phyloP scores from a whole-genome alignment of 2,329 filamentous ascomycete genomes.

The Penicillium sp. region DNA sequence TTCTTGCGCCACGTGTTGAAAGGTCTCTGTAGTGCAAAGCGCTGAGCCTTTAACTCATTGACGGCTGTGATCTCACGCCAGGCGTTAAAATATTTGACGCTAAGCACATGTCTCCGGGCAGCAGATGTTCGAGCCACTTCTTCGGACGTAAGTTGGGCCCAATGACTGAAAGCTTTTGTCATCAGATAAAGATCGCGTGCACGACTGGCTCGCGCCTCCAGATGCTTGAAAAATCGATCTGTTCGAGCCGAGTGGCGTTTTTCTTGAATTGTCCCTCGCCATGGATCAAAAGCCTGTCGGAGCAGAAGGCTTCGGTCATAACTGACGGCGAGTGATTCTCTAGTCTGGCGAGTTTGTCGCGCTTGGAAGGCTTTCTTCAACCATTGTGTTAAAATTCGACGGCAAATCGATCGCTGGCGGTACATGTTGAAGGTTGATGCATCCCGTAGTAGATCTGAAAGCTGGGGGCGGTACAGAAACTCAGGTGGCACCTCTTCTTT shows the following conservation, averaged over 20 bases:
- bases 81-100: constrained; percentile 65
- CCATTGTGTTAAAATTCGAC: constrained; percentile 49
- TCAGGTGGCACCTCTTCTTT: constrained; percentile 34
- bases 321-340: constrained; percentile 48
- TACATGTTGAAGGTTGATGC: constrained; percentile 51
- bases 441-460: constrained; percentile 53
- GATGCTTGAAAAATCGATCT: constrained; percentile 54
- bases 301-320: constrained; percentile 54
- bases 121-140: constrained; percentile 65
- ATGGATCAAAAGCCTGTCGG: constrained; percentile 53
- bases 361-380: constrained; percentile 44
- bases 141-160: constrained; percentile 64
- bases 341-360: constrained; percentile 37
- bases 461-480: constrained; percentile 50
- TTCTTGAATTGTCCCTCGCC: constrained; percentile 44
- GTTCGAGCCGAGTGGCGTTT: constrained; percentile 48
- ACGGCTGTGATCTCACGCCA: constrained; percentile 66
- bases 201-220: constrained; percentile 60
- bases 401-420: constrained; percentile 39
- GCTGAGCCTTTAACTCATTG: constrained; percentile 55
- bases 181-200: constrained; percentile 66
- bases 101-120: constrained; percentile 68
- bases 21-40: constrained; percentile 56
- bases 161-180: constrained; percentile 65
- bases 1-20: constrained; percentile 54